These are phyloP conservation scores for Apiospora kogelbergensis DNA, from an alignment of 2,329 filamentous ascomycete genomes.

Conservation along the genomic window DNA sequence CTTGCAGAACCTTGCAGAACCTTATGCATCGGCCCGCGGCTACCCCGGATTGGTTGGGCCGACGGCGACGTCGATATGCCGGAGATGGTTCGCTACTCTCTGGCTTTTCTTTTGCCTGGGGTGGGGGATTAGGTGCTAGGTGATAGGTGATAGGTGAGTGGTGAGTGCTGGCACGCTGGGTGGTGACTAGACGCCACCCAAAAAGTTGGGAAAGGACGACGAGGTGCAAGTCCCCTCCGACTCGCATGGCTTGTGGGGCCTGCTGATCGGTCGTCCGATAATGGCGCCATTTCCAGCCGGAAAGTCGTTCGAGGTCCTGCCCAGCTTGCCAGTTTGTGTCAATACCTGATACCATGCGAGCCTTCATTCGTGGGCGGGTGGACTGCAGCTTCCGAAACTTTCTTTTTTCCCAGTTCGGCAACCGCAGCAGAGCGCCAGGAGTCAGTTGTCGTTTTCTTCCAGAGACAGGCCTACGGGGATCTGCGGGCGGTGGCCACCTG, in stretches of 20 bases:
- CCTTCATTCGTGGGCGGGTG: not conserved
- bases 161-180: no score
- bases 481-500: no score
- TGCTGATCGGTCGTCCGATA: not conserved
- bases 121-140: not conserved
- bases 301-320: not conserved
- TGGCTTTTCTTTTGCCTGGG: not conserved
- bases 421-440: not conserved
- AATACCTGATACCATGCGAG: not conserved
- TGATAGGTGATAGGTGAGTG: no score
- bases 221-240: not conserved
- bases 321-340: not conserved
- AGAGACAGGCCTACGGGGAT: not conserved
- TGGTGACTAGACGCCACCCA: no score
- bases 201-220: not conserved
- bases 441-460: not conserved
- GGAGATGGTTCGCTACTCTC: not conserved
- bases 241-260: not conserved
- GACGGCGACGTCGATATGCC: not conserved
- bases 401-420: not conserved
- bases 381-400: not conserved
- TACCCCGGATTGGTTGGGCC: not conserved
- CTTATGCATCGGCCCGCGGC: slow-evolving; percentile 4
- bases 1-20: not conserved
- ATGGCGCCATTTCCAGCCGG: not conserved